These are phyloP conservation scores for Erodium maritimum DNA, from an alignment of 345 rosid genomes.

Conservation along the genomic window DNA sequence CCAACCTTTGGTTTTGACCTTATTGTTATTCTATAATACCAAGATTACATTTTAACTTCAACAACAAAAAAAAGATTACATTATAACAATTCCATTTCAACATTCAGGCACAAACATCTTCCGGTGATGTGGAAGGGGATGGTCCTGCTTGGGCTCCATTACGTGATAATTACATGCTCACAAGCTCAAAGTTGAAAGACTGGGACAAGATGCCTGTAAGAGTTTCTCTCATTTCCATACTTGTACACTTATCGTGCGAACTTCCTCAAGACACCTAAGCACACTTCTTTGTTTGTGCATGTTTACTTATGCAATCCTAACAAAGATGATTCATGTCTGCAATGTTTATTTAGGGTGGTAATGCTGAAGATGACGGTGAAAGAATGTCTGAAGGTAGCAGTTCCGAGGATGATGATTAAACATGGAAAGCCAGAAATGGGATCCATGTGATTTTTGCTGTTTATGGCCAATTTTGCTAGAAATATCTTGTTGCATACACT, in stretches of 20 bases:
- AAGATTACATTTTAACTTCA: too few relatives aligned
- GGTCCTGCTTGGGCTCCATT: slow-evolving; percentile 95
- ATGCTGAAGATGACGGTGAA: not conserved
- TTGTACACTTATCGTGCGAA: too few relatives aligned
- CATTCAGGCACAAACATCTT: slow-evolving; percentile 26
- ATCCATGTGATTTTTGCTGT: not conserved
- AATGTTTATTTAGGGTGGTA: not conserved
- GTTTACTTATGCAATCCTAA: not conserved
- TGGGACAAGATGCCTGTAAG: slow-evolving; percentile 86
- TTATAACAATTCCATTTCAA: too few relatives aligned
- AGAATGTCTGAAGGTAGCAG: not conserved
- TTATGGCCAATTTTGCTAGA: too few relatives aligned
- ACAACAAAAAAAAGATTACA: too few relatives aligned
- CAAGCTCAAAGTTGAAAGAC: slow-evolving; percentile 68
- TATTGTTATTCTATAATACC: too few relatives aligned
- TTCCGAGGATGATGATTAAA: not conserved
- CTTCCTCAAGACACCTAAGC: not conserved
- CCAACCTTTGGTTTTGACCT: too few relatives aligned
- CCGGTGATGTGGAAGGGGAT: slow-evolving; percentile 25
- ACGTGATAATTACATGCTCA: slow-evolving; percentile 81
- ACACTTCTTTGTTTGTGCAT: not conserved
- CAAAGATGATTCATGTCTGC: too few relatives aligned
- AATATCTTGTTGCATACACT: not conserved
- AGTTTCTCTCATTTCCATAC: too few relatives aligned
- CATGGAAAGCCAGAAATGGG: not conserved